A percentile compares a stretch with the other conserved stretches of the same genome.
phyloP scores from a whole-genome alignment of 2,329 filamentous ascomycete species.

The Truncatella angustata region DNA sequence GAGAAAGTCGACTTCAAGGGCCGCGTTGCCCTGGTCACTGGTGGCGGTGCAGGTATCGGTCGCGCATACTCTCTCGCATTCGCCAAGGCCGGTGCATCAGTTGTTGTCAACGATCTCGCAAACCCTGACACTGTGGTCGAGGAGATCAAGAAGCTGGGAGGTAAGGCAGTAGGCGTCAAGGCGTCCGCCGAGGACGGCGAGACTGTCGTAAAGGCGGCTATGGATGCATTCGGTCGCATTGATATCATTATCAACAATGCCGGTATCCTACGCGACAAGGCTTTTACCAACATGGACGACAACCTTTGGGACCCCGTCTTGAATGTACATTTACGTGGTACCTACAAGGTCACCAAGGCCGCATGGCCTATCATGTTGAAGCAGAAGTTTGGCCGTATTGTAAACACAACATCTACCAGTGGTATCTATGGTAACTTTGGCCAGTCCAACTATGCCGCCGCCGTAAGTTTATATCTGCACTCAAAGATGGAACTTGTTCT shows the following conservation, averaged over 20 bases:
- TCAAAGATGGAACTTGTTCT: conserved; percentile 9
- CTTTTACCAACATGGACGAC: conserved; percentile 97
- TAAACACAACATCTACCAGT: conserved; percentile 96
- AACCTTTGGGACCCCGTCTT: conserved; percentile 88
- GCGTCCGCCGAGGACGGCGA: conserved; percentile 92
- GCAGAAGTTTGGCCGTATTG: conserved; percentile 95
- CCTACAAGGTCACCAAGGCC: conserved; percentile 95
- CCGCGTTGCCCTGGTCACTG: conserved; percentile 83
- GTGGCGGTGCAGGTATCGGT: conserved; percentile 86
- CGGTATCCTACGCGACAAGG: conserved; percentile 96
- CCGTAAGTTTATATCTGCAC: conserved; percentile 51
- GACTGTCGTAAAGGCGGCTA: conserved; percentile 84
- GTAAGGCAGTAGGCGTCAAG: conserved; percentile 89
- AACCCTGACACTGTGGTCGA: conserved; percentile 88
- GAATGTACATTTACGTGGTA: conserved; percentile 89
- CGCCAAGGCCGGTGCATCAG: conserved; percentile 76
- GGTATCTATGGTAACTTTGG: conserved; percentile 99
- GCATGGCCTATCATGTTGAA: conserved; percentile 97
- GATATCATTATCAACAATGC: conserved; percentile 98
- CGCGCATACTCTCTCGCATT: conserved; percentile 88
- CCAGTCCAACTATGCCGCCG: conserved; percentile 94
- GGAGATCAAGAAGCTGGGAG: conserved; percentile 88
- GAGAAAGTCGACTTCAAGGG: conserved; percentile 78
- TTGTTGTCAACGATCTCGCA: conserved; percentile 95
- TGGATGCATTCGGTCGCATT: conserved; percentile 89